phyloP scores from a whole-genome alignment of 2,329 filamentous ascomycete species.

The Alternaria atra region DNA sequence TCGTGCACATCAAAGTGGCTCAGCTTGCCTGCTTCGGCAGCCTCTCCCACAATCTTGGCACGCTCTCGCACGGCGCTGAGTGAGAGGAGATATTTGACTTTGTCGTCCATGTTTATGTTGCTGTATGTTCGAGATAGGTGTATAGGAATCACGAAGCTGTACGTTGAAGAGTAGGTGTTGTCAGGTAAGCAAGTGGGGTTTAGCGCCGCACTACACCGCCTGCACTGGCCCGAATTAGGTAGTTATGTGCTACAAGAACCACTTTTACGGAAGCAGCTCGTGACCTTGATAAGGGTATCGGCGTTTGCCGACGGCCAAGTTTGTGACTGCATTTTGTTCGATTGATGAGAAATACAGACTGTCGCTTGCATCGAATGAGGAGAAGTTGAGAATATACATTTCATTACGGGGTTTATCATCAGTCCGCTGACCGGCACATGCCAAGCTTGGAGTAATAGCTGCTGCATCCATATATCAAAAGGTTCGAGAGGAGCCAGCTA shows the following conservation, averaged over 20 bases:
- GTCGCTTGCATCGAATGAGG: not conserved
- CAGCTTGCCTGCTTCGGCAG: conserved; percentile 58
- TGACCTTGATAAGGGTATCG: conserved; percentile 15
- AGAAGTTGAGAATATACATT: conserved; percentile 19
- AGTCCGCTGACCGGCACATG: conserved; percentile 7
- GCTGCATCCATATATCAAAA: conserved; percentile 1
- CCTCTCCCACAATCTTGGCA: conserved; percentile 36
- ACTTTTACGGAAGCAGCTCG: conserved; percentile 11
- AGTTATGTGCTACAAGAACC: conserved; percentile 13
- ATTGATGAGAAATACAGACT: not conserved
- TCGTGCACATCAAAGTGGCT: conserved; percentile 88
- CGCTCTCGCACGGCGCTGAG: conserved; percentile 40
- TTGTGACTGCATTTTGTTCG: not conserved
- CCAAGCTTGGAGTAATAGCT: conserved; percentile 9
- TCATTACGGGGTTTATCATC: conserved; percentile 18
- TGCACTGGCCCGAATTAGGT: conserved; percentile 13
- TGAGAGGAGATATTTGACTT: conserved; percentile 39
- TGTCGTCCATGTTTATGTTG: conserved; percentile 28
- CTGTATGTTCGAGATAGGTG: not conserved
- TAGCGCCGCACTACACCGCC: conserved; percentile 5
- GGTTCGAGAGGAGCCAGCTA: not conserved
- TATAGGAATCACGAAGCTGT: not conserved
- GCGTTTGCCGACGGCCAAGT: conserved; percentile 4
- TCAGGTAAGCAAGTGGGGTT: conserved; percentile 16
- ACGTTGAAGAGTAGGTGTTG: conserved; percentile 14